Base-by-base conservation (phyloP, 768 basidiomycete genomes). In the Cyathus striatus region DNA sequence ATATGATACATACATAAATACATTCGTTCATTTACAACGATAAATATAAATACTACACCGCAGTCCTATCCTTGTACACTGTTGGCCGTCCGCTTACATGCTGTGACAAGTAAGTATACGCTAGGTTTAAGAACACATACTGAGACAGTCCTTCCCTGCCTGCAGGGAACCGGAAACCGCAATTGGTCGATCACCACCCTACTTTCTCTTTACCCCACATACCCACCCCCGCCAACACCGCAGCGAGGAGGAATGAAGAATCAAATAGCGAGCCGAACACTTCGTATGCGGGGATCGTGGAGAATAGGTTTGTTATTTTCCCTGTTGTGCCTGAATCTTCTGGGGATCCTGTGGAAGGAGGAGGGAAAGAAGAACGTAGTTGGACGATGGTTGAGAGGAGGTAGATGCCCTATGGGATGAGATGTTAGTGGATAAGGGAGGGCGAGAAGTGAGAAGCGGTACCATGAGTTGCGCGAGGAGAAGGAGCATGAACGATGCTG, bases 381-480 rank as follows among this genome's bases (percentile, higher is more conserved):
- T 92, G 90, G 10, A 91, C 81, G 38, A 91, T 65, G 0, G 88
- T 91, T 3, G 87, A 83, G 22, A 92, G 76, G 25, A 91, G 75
- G 57, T 92, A 92, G 33, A 87, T 84, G 9, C 83, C 86, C 89
- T 91, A 49, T 21, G n/a, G 42, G 36, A 25, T 14, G 9, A 23
- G 23, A 14, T 18, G 16, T 14, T 26, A 49, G 25, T 41, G 25
- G 25, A 18, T 27, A 43, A 43, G 20, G 14, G 40, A 22, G 43
- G 30, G 22, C 14, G 20, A 20, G 36, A 37, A 47, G 23, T 26
- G 46, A 35, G 26, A 12, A 21, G 54, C n/a, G 14, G 2, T 40
- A 88, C 89, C 89, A 92, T 90, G 37, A 92, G 69, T 56, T 92
- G 88, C 5, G 88, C 83, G 18, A 92, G 72, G 7, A 84, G 61